phyloP scores from a whole-genome alignment of 306 rosid species.

The Cucumis melo region DNA sequence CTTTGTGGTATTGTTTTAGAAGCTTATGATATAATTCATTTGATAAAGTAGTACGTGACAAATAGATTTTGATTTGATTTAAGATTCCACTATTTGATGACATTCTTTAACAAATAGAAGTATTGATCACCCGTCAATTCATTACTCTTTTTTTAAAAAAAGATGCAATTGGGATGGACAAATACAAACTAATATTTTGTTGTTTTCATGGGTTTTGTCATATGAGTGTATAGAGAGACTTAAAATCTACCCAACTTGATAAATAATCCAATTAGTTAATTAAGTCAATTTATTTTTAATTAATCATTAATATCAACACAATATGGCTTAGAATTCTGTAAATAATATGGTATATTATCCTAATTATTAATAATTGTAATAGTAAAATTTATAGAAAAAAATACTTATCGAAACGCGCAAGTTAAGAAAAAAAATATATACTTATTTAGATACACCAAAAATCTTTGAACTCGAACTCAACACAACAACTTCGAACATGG shows the following conservation, averaged over 20 bases:
- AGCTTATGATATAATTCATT: not conserved
- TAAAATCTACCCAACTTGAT: no score
- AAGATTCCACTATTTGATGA: not conserved
- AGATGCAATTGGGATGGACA: not conserved
- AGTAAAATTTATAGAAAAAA: no score
- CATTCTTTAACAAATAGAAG: not conserved
- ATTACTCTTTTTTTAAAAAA: not conserved
- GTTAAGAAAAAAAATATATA: no score
- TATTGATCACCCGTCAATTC: not conserved
- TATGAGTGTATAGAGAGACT: no score
- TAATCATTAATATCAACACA: not conserved
- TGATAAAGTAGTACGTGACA: not conserved
- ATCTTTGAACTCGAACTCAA: no score
- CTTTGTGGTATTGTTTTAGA: not conserved
- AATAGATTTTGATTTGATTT: not conserved
- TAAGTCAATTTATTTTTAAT: not conserved
- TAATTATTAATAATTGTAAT: no score
- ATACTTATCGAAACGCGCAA: no score
- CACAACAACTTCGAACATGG: no score
- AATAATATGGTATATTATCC: no score
- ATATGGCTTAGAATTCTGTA: no score
- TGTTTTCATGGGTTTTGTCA: not conserved
- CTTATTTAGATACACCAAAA: no score
- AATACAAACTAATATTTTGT: not conserved
- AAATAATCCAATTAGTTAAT: no score